Percentiles rank a stretch among this genome's conserved stretches.
phyloP scores from a whole-genome alignment of 352 stramenopile species.

The Globisporangium lucens region DNA sequence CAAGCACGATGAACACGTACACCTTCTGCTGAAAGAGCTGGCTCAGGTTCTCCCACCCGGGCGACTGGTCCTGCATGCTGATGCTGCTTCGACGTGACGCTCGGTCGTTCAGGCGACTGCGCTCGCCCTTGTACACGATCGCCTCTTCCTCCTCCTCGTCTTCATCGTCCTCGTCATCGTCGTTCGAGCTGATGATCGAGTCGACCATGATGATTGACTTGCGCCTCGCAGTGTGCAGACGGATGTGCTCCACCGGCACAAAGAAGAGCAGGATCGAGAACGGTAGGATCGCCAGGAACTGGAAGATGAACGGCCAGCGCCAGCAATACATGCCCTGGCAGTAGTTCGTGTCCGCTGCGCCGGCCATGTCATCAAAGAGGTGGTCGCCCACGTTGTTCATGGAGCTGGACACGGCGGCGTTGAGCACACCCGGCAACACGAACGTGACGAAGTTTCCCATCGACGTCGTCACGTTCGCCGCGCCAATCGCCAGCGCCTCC shows the following conservation, averaged over 20 bases:
- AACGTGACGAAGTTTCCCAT: constrained; percentile 13
- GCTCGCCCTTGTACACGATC: constrained; percentile 26
- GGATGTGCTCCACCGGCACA: constrained; percentile 67
- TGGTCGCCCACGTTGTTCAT: constrained; percentile 24
- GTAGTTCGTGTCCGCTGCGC: constrained; percentile 31
- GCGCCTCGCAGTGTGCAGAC: constrained; percentile 45
- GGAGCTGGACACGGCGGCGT: constrained; percentile 20
- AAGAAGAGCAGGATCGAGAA: constrained; percentile 80
- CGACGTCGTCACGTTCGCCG: constrained; percentile 14
- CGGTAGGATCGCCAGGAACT: constrained; percentile 70
- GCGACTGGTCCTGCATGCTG: constrained; percentile 26
- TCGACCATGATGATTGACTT: constrained; percentile 68
- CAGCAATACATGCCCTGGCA: constrained; percentile 84
- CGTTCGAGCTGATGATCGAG: constrained; percentile 35
- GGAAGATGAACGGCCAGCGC: constrained; percentile 82
- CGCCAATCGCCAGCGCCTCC: constrained; percentile 3
- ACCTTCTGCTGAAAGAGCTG: constrained; percentile 58
- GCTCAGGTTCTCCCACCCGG: constrained; percentile 45
- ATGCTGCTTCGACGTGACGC: constrained; percentile 13
- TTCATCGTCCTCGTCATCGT: constrained; percentile 35
- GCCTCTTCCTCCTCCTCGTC: constrained; percentile 24
- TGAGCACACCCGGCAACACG: constrained; percentile 18
- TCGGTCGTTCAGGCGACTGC: constrained; percentile 23
- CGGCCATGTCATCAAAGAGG: constrained; percentile 35
- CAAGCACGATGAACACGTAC: constrained; percentile 78